Evolutionary conservation across 192 early-diverging fungal genomes (phyloP), one percentile per base, ranked within the genome.

Genomic region (Coemansia sp.): DNA sequence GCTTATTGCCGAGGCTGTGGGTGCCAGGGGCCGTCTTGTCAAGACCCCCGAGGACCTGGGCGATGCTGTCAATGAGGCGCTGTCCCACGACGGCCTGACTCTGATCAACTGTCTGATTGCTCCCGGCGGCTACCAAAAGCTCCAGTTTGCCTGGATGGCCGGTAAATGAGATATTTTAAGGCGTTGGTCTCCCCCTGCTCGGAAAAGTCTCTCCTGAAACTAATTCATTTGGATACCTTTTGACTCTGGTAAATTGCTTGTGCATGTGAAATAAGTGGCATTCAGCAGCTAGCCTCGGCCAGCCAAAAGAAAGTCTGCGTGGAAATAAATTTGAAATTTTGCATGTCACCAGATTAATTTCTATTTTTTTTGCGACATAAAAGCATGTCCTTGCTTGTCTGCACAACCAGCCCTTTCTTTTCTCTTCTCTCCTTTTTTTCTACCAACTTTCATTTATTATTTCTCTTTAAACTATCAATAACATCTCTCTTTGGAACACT

Each of bases 81-180:
- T 89, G 33, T 63, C 57, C 14, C 59, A 66, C 19, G 59, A 85
- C 38, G 79, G 81, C 8, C 67, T 87, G 46, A 83, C 83, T 35
- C 76, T 91, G 7, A 88, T 91, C 63, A 91, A 91, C 72, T 87
- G 85, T 53, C 53, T 88, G 33, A 89, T 91, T 67, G 63, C 70
- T 11, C 87, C 89, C 9, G 86, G 86, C 13, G 87, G 87, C 17
- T 62, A 71, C 82, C 84, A 75, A 82, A 89, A 79, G 63, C 70
- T 81, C 43, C 72, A 83, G 54, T 84, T 84, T 76, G 76, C 81
- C 0, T 84, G 83, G 83, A 79, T 84, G 83, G 25, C 69, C 25
- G 49, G 49, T 25, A 80, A 71, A 57, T 79, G 71, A 13, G 6
- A 8, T 40, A 1, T 29, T 29, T 29, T 3, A 29, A 29, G 29